Conservation (phyloP, 352 stramenopile genomes). For the Albugo candida region DNA sequence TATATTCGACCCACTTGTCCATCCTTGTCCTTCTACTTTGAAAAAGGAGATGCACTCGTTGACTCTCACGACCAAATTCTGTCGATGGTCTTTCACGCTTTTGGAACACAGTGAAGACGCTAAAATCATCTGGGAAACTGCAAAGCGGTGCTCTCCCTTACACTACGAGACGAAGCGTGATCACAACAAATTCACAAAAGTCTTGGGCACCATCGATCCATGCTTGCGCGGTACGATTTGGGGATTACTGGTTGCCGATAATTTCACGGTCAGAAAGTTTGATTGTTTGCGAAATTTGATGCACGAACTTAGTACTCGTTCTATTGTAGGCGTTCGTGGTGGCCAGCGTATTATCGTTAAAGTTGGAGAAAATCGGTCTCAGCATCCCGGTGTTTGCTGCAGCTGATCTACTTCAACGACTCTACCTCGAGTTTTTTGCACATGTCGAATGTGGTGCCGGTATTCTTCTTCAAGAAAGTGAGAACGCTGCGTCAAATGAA, state of each 20-base stretch:
- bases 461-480: no score
- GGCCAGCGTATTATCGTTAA: constrained; percentile 53
- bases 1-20: constrained; percentile 30
- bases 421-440: constrained; percentile 54
- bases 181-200: constrained; percentile 76
- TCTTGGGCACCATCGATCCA: constrained; percentile 64
- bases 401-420: constrained; percentile 55
- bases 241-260: constrained; percentile 65
- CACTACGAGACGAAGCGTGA: constrained; percentile 72
- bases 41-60: constrained; percentile 73
- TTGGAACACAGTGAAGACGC: constrained; percentile 66
- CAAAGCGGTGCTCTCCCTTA: constrained; percentile 69
- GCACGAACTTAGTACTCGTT: not conserved
- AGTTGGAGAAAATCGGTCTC: constrained; percentile 35
- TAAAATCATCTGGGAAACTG: constrained; percentile 77
- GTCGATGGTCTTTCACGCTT: constrained; percentile 71
- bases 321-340: constrained; percentile 55
- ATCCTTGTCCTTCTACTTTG: constrained; percentile 35
- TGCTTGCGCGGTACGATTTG: constrained; percentile 67
- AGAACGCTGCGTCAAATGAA: no score
- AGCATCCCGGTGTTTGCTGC: constrained; percentile 70
- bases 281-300: not conserved
- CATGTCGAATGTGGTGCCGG: no score
- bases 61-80: constrained; percentile 63
- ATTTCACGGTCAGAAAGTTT: constrained; percentile 38